phyloP scores from a whole-genome alignment of 805 yeast species.

The Citeromyces matritensis region DNA sequence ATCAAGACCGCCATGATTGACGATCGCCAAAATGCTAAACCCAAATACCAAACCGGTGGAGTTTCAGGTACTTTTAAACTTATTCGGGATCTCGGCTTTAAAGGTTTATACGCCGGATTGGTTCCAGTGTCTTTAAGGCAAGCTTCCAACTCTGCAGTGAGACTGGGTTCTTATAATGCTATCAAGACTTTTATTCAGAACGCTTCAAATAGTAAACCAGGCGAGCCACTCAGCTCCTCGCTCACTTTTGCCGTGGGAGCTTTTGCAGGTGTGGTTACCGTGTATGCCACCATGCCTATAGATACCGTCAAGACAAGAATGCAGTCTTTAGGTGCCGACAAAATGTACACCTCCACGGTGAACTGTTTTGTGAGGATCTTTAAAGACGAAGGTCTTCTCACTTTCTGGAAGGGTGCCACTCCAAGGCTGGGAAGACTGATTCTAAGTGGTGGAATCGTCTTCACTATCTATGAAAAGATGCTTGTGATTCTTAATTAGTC shows the following conservation, averaged over 20 bases:
- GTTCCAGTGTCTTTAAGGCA: constrained; percentile 91
- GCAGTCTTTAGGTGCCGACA: constrained; percentile 79
- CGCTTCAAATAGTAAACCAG: constrained; percentile 48
- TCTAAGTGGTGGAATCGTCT: constrained; percentile 93
- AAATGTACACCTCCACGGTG: constrained; percentile 55
- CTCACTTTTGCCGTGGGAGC: constrained; percentile 85
- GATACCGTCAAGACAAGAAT: constrained; percentile 94
- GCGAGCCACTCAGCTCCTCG: constrained; percentile 59
- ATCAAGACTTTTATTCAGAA: constrained; percentile 70
- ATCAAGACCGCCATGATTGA: constrained; percentile 92
- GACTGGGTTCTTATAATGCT: constrained; percentile 85
- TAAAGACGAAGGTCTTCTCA: constrained; percentile 74
- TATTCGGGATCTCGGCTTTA: constrained; percentile 63
- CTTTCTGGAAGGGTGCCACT: constrained; percentile 98
- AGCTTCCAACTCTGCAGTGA: constrained; percentile 89
- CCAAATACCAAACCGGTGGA: constrained; percentile 58
- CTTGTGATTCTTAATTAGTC: constrained; percentile 27
- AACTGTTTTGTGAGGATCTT: constrained; percentile 74
- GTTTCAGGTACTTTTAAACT: constrained; percentile 50
- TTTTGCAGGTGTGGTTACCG: constrained; percentile 79
- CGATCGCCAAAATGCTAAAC: constrained; percentile 66
- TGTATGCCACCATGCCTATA: constrained; percentile 88
- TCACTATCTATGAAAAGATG: constrained; percentile 90
- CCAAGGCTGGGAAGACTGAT: constrained; percentile 89
- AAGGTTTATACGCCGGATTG: constrained; percentile 78